phyloP scores from a whole-genome alignment of 2,329 filamentous ascomycete species.

The Penicillium psychrosexuale region DNA sequence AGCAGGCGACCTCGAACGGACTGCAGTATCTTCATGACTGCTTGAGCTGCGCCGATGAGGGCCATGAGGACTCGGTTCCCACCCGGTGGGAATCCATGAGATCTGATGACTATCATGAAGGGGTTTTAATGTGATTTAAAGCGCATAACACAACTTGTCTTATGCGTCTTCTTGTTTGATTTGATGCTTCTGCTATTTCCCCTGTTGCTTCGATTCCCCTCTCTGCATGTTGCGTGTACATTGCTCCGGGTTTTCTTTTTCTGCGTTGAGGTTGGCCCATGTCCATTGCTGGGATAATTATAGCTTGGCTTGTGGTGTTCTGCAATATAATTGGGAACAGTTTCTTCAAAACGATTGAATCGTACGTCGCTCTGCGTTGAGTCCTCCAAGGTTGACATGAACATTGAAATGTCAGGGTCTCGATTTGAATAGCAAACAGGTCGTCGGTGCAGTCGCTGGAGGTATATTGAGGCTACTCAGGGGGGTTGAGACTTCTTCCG shows the following conservation, averaged over 20 bases:
- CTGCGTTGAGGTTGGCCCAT: constrained; percentile 11
- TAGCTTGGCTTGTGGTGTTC: constrained; percentile 7
- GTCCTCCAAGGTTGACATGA: not conserved
- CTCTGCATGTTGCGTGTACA: constrained; percentile 26
- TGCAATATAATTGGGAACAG: constrained; percentile 12
- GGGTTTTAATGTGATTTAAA: constrained; percentile 15
- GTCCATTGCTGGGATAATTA: constrained; percentile 11
- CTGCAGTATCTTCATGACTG: constrained; percentile 28
- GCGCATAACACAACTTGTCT: constrained; percentile 18
- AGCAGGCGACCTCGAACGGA: constrained; percentile 12
- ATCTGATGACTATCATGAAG: constrained; percentile 20
- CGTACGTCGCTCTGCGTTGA: not conserved
- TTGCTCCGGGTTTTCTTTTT: constrained; percentile 13
- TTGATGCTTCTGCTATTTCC: constrained; percentile 16
- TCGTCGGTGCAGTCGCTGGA: not conserved
- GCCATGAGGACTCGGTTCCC: constrained; percentile 6
- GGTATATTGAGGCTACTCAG: not conserved
- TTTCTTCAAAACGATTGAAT: not conserved
- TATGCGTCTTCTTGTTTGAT: constrained; percentile 13
- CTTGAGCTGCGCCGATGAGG: constrained; percentile 9
- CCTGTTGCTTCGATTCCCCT: constrained; percentile 31
- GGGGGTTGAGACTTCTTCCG: not conserved
- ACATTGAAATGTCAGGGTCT: not conserved
- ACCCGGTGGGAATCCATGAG: not conserved
- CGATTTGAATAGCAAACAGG: not conserved